A percentile compares a stretch with the other conserved stretches of the same genome.
Evolutionary conservation across 129 eudicot species (phyloP).

Genomic region (Daucus carota): DNA sequence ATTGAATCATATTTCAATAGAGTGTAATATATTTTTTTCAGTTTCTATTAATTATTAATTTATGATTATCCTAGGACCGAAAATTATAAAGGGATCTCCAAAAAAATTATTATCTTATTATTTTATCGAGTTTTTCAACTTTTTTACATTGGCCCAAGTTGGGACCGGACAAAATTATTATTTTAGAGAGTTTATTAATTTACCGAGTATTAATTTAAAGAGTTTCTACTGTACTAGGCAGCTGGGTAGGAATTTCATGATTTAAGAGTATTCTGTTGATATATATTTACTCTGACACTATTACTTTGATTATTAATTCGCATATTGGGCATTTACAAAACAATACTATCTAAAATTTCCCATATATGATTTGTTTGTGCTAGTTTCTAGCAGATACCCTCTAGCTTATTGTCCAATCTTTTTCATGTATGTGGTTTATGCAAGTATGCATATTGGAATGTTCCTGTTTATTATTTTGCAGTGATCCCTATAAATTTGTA

Average conservation of each 20-base stretch:
- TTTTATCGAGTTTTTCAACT: too few species aligned
- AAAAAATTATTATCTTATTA: too few species aligned
- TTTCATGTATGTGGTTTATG: neutral
- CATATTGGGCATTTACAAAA: neutral
- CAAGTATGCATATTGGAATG: neutral
- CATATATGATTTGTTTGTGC: neutral
- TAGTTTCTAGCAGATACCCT: neutral
- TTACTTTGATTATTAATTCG: neutral
- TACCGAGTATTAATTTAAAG: too few species aligned
- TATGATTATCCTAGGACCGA: too few species aligned
- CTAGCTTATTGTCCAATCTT: neutral
- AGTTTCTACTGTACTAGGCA: too few species aligned
- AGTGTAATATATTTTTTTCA: too few species aligned
- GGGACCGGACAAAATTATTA: too few species aligned
- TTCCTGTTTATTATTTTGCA: neutral
- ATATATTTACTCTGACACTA: neutral
- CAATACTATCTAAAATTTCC: neutral
- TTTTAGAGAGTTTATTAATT: too few species aligned
- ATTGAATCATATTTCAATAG: too few species aligned
- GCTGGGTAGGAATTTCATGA: neutral
- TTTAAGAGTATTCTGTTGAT: neutral
- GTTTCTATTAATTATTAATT: too few species aligned
- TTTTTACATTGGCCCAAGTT: too few species aligned
- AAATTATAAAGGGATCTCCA: too few species aligned
- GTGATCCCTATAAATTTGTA: constrained; percentile 19